Base-by-base conservation (phyloP, 2,329 filamentous ascomycete species). In the Fusarium longipes region DNA sequence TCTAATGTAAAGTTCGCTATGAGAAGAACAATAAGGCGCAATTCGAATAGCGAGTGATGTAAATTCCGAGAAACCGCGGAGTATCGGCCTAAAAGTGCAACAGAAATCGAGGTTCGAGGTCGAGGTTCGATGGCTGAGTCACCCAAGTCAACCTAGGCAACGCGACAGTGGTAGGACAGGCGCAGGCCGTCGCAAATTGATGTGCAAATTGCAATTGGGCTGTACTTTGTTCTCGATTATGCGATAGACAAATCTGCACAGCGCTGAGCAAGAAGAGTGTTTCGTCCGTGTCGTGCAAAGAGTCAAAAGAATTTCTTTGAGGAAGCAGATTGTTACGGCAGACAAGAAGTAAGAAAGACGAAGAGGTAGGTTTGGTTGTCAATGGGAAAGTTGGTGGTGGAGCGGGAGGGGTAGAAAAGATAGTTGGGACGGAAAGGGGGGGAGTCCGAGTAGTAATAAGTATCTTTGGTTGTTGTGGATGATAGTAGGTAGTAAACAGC, bases 381-480 rank as follows among this genome's bases (percentile, higher is more conserved):
- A 63, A 68, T 70, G 61, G 56, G 57, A 68, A 62, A 68, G 68
- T 63, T 66, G 62, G 68, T 73, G 70, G 68, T 72, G 70, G 70
- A 73, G 70, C 56, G 61, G 67, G 67, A 73, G 70, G 70, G 70
- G 68, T 71, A 70, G 52, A 64, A 61, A 67, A 61, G 57, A 54
- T 63, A 69, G 66, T 64, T 67, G 52, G 43, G 60, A 57, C 63
- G 64, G 63, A 57, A 65, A 63, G 50, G 65, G 70, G 68, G 70
- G 70, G 68, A 71, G 70, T 73, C 68, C 53, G 53, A 36, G 66
- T 72, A 73, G 70, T 73, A 71, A 73, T 71, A 70, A 47, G 70
- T 71, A 63, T 54, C 60, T 54, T 43, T 25, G 33, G 35, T 58
- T 29, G 40, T 43, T 27, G 40, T 43, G 24, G 40, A 43, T 27